Evolutionary conservation across 2,329 filamentous ascomycete species (phyloP).

Genomic region (Mycosphaerella sp.): DNA sequence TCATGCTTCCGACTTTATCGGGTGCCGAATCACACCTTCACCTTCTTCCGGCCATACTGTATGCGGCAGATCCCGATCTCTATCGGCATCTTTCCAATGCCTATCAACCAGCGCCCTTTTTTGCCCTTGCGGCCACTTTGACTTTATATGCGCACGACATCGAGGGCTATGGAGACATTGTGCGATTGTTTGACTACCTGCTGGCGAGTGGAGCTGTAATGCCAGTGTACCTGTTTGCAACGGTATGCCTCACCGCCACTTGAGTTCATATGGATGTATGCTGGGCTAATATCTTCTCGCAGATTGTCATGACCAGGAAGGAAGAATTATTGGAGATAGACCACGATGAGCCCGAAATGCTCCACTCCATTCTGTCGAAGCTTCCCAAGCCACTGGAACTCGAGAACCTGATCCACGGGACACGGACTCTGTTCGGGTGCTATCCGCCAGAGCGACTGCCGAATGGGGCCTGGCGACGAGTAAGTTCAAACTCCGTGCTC

Average conservation of each 20-base stretch:
- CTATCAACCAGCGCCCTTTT: constrained; percentile 62
- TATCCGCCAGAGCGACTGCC: constrained; percentile 67
- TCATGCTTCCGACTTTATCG: constrained; percentile 84
- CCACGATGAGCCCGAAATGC: constrained; percentile 79
- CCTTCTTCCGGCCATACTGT: constrained; percentile 75
- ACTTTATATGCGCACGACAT: constrained; percentile 98
- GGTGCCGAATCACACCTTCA: constrained; percentile 80
- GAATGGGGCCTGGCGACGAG: constrained; percentile 57
- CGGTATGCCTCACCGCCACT: constrained; percentile 28
- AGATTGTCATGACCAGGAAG: constrained; percentile 73
- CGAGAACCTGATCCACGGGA: constrained; percentile 64
- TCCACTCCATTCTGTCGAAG: constrained; percentile 81
- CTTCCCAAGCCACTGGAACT: constrained; percentile 75
- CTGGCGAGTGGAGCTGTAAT: constrained; percentile 83
- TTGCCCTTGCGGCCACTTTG: constrained; percentile 84
- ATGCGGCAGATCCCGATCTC: constrained; percentile 63
- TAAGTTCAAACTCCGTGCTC: constrained; percentile 72
- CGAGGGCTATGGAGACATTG: constrained; percentile 79
- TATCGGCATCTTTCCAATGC: constrained; percentile 52
- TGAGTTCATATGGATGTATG: neutral
- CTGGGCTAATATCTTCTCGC: constrained; percentile 5
- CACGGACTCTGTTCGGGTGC: constrained; percentile 56
- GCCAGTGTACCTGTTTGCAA: constrained; percentile 84
- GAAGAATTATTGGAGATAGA: constrained; percentile 81
- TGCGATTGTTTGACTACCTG: constrained; percentile 86